Base-by-base conservation (phyloP, 371 early-diverging fungal genomes). In the Nosema muscidifuracis region DNA sequence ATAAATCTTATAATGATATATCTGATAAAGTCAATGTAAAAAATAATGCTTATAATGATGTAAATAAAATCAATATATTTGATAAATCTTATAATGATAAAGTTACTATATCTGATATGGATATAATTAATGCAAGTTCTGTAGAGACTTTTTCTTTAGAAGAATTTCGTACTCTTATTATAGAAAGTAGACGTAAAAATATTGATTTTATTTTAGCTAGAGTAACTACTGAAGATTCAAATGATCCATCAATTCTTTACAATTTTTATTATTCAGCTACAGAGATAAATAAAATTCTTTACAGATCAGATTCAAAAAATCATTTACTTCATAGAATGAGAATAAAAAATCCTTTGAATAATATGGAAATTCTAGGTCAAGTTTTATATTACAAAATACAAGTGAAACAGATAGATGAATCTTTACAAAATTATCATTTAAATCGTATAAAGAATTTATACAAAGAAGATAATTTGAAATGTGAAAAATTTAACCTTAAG, bases 141-240 rank as follows among this genome's bases (percentile, higher is more conserved):
- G 86, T 87, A 56, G 91, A 90, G 61, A 89, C 90, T 9, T 90
- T 90, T 75, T 89, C 90, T 1, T 77, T 90, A 26, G 91, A 90
- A 67, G 81, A 86, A 22, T 87, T 90, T 65, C 86, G 85, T 51
- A 67, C 76, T 7, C 79, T 89, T 47, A 86, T 90, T 66, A 51
- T 83, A 26, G 57, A 82, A 65, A 86, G 86, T 70, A 84, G 86
- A 6, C 81, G 81, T n/a, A 80, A 79, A 51, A 85, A 85, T 6
- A 87, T 88, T 71, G 89, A 90, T 67, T 90, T 89, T 69, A 85
- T 90, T 15, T 31, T 90, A 1, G 90, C 90, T 4, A 77, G 89
- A 56, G 90, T 90, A 3, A 86, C 85, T 4, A 90, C 91, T 1
- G 85, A 85, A 30, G 89, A 89, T 67, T 88, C 89, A 12, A 76